Percentiles rank a stretch among this genome's conserved stretches.
Evolutionary conservation across 495 filamentous ascomycete genomes (phyloP).

Genomic region (Hypoxylon subgilvum): DNA sequence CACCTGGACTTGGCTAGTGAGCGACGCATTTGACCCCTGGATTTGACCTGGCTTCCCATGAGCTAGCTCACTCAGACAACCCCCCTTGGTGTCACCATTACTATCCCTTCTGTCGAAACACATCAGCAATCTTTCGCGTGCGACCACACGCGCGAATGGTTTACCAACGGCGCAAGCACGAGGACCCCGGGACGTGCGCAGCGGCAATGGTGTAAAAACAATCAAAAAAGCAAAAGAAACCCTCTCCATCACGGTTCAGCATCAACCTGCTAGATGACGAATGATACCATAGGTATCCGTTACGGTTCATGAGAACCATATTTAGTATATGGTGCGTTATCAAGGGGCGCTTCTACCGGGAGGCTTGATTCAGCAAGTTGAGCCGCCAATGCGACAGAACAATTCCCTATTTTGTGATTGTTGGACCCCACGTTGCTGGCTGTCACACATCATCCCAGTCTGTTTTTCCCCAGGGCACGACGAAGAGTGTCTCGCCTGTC

Average conservation of each 20-base stretch:
- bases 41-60: slow-evolving; percentile 24
- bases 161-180: slow-evolving; percentile 14
- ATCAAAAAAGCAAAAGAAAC: slow-evolving; percentile 3
- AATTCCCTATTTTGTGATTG: slow-evolving; percentile 12
- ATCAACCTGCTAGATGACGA: slow-evolving; percentile 12
- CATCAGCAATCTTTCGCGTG: slow-evolving; percentile 13
- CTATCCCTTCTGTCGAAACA: slow-evolving; percentile 21
- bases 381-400: slow-evolving; percentile 28
- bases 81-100: slow-evolving; percentile 14
- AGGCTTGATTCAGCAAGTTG: slow-evolving; percentile 38
- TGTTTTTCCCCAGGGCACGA: neutral
- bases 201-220: neutral
- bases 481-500: slow-evolving; percentile 26
- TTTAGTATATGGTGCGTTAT: slow-evolving; percentile 33
- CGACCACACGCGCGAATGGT: slow-evolving; percentile 11
- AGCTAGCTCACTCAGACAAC: slow-evolving; percentile 10
- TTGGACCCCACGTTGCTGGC: slow-evolving; percentile 28
- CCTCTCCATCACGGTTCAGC: slow-evolving; percentile 4
- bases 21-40: slow-evolving; percentile 28
- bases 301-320: slow-evolving; percentile 30
- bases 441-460: slow-evolving; percentile 17
- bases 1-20: slow-evolving; percentile 30
- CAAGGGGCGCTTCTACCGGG: slow-evolving; percentile 17
- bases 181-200: slow-evolving; percentile 3
- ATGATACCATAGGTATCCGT: slow-evolving; percentile 30